A percentile compares a stretch with the other conserved stretches of the same genome.
phyloP scores from a whole-genome alignment of 495 filamentous ascomycete genomes.

The Xylaria nigripes region DNA sequence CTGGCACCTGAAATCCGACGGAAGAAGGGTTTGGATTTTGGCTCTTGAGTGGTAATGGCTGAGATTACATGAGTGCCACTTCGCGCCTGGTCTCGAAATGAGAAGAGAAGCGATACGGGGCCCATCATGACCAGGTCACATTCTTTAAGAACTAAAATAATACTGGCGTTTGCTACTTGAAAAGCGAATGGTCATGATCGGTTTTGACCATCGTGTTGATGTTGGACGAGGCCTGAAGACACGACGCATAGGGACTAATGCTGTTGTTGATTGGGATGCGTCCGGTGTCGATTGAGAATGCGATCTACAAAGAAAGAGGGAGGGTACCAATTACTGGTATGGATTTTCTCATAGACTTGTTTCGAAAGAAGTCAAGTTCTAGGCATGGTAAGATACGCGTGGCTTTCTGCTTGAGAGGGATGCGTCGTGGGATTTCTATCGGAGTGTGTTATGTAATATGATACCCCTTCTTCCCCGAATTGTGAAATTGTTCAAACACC shows the following conservation, averaged over 20 bases:
- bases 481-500: neutral
- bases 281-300: neutral
- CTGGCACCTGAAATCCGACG: neutral
- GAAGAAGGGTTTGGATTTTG: neutral
- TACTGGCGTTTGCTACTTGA: neutral
- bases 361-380: neutral
- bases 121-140: neutral
- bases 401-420: neutral
- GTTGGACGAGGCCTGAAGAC: neutral
- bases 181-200: neutral
- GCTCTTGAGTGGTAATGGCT: neutral
- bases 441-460: conserved; percentile 3
- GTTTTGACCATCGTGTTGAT: neutral
- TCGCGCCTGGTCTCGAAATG: neutral
- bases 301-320: neutral
- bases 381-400: neutral
- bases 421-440: neutral
- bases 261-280: neutral
- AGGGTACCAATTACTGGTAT: neutral
- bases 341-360: neutral
- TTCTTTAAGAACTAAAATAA: neutral
- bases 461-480: conserved; percentile 7
- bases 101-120: neutral
- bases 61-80: neutral
- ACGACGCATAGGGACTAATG: neutral